A percentile compares a stretch with the other conserved stretches of the same genome.
Evolutionary conservation across 306 rosid genomes (phyloP).

Genomic region (Albizia julibrissin): DNA sequence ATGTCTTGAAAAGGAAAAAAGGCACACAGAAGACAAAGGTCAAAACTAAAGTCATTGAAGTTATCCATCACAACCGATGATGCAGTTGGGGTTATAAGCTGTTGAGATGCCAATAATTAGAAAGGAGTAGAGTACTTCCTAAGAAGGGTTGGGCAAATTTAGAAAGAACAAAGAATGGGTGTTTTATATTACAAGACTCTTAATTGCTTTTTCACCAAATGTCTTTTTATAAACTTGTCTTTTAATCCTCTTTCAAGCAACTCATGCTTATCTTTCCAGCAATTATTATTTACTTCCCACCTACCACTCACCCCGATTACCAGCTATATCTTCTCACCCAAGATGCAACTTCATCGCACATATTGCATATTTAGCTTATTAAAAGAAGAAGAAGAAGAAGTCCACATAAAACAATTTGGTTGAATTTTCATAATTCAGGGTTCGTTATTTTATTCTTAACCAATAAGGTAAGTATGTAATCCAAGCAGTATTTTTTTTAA

Average conservation of each 20-base stretch:
- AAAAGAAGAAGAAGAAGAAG: too few species aligned
- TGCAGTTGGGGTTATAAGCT: neutral
- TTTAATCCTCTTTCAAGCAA: constrained; percentile 10
- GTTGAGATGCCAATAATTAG: neutral
- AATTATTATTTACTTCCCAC: neutral
- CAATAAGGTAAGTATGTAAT: too few species aligned
- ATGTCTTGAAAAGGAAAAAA: too few species aligned
- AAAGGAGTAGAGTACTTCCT: neutral
- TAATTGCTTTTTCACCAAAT: neutral
- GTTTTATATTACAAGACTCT: neutral
- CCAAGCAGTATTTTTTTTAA: too few species aligned
- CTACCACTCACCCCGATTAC: neutral
- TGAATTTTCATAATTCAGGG: too few species aligned
- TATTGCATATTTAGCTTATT: too few species aligned
- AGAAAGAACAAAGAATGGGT: neutral
- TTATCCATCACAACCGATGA: neutral
- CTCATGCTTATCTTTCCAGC: constrained; percentile 6
- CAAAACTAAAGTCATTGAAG: neutral
- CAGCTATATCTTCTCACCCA: neutral
- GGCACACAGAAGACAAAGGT: neutral
- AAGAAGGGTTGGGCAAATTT: neutral
- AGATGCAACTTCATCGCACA: neutral
- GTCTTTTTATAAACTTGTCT: neutral
- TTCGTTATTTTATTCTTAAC: too few species aligned
- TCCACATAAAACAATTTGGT: neutral